A percentile compares a stretch with the other conserved stretches of the same genome.
phyloP scores from a whole-genome alignment of 768 basidiomycete genomes.

The Panellus pusillus region DNA sequence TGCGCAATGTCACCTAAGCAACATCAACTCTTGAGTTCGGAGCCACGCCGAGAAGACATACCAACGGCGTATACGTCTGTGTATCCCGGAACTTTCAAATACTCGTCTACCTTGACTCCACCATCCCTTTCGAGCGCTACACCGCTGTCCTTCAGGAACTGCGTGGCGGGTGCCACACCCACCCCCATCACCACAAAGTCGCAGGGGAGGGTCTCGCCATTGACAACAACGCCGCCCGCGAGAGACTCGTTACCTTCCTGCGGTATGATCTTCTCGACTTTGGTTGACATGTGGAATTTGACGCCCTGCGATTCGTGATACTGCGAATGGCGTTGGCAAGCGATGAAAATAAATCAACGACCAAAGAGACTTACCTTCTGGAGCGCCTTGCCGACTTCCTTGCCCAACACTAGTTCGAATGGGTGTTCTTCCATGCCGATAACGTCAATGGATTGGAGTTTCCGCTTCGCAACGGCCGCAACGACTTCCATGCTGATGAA shows the following conservation, averaged over 20 bases:
- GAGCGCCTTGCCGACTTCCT: slow-evolving; percentile 73
- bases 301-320: slow-evolving; percentile 81
- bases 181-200: slow-evolving; percentile 86
- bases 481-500: slow-evolving; percentile 96
- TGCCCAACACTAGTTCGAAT: slow-evolving; percentile 80
- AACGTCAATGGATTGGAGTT: slow-evolving; percentile 79
- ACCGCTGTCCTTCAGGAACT: slow-evolving; percentile 72
- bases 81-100: slow-evolving; percentile 55
- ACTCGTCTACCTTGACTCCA: slow-evolving; percentile 76
- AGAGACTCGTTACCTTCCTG: slow-evolving; percentile 48
- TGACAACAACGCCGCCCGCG: slow-evolving; percentile 67
- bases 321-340: slow-evolving; percentile 32
- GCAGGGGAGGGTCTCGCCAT: slow-evolving; percentile 62
- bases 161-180: slow-evolving; percentile 81
- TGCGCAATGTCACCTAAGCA: slow-evolving; percentile 73
- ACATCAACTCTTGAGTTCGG: neutral
- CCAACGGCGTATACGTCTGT: slow-evolving; percentile 71
- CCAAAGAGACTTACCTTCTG: slow-evolving; percentile 53
- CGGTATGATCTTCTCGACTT: slow-evolving; percentile 67
- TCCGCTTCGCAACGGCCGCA: slow-evolving; percentile 66
- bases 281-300: slow-evolving; percentile 77
- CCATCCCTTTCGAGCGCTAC: slow-evolving; percentile 73
- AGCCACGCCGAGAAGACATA: slow-evolving; percentile 23
- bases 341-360: neutral
- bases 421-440: slow-evolving; percentile 83